Base-by-base conservation (phyloP, 306 rosid genomes). In the Leucaena leucocephala region DNA sequence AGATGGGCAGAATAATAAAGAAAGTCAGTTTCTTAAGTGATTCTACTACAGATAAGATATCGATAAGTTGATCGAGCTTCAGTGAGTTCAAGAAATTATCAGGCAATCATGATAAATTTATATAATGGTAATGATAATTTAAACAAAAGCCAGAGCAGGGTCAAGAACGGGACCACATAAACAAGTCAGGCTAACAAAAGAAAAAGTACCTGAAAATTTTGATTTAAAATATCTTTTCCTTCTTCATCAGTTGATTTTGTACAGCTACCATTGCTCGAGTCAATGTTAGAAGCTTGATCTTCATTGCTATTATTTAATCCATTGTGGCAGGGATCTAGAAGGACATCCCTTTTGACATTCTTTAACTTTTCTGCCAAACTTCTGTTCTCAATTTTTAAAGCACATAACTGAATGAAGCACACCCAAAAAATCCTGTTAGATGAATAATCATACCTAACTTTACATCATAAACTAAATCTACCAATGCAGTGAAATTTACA, bases 121-220 rank as follows among this genome's bases (percentile, higher is more conserved):
- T 82, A 72, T 5, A 17, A n/a, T 55, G 27, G 12, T 45, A 38
- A 34, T 40, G 27, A 19, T 71, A 52, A 72, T 27, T 40, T 40
- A 69, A 67, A 68, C 65, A 44, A 55, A 67, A 35, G 2, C 21
- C 17, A 12, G 5, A 22, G 36, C 67, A 27, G 68, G 34, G 58
- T 43, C 45, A 43, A 42, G 45, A n/a, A 10, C 27, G 27, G 27
- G 27, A 27, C 27, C 27, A 27, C 27, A 27, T 27, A 27, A 27
- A 27, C 27, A 27, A 0, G 27, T 27, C 27, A 27, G 27, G 27
- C 27, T 27, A 27, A 27, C 27, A 27, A 27, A 27, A 27, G 27
- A 27, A 27, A 27, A 27, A 1, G 69, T 89, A 97, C 98, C 97
- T 92, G 86, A 67, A 76, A 87, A 83, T 81, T 87, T 82, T 84